Conservation (phyloP, 352 stramenopile species). For the Pythium oligandrum region DNA sequence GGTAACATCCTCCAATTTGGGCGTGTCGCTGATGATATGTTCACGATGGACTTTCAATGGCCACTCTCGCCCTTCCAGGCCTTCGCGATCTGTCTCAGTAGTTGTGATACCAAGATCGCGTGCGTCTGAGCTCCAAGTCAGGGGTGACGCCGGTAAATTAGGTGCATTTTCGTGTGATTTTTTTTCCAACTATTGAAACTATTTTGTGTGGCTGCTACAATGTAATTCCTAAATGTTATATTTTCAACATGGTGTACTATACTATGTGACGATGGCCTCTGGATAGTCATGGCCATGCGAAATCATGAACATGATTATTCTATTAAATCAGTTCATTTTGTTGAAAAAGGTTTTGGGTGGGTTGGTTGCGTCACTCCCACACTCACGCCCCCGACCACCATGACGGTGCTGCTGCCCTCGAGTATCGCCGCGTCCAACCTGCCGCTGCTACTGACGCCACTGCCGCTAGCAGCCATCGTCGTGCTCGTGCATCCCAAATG, state of each 20-base stretch:
- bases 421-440: conserved; percentile 65
- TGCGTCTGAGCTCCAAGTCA: conserved; percentile 50
- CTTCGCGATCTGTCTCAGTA: conserved; percentile 87
- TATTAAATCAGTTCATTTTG: no score
- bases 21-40: conserved; percentile 87
- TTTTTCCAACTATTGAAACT: no score
- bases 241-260: no score
- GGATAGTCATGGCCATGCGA: no score
- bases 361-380: no score
- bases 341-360: no score
- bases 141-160: no score
- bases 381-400: conserved; percentile 5
- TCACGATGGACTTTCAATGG: conserved; percentile 90
- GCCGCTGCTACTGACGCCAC: conserved; percentile 40
- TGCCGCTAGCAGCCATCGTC: conserved; percentile 19
- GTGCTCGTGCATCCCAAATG: conserved; percentile 42
- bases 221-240: no score
- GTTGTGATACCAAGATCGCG: conserved; percentile 85
- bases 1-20: conserved; percentile 87
- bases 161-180: no score
- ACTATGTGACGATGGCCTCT: no score
- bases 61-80: conserved; percentile 84
- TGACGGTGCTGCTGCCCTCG: conserved; percentile 68
- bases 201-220: no score
- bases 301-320: no score